Evolutionary conservation across 257 asterid genomes (phyloP).

Genomic region (Nicotiana sylvestris): DNA sequence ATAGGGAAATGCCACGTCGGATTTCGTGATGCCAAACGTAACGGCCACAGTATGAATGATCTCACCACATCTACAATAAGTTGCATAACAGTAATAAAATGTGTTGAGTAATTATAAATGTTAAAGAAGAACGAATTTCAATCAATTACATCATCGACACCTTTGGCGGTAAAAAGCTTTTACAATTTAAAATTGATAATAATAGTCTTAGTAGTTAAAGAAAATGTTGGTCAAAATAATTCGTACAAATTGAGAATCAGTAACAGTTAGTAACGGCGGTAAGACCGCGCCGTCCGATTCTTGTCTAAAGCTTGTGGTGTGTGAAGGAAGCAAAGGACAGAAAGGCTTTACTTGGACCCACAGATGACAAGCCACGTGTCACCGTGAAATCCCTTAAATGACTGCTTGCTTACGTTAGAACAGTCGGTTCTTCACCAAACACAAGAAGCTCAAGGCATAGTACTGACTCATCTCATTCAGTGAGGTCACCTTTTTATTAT

Average conservation of each 20-base stretch:
- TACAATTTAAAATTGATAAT: not conserved
- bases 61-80: slow-evolving; percentile 17
- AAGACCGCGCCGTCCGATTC: slow-evolving; percentile 61
- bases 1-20: not conserved
- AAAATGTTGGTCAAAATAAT: not conserved
- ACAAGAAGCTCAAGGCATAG: not conserved
- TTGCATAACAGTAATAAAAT: not conserved
- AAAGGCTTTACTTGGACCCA: slow-evolving; percentile 15
- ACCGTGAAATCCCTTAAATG: not conserved
- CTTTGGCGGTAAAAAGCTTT: too few relatives aligned
- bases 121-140: too few relatives aligned
- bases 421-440: slow-evolving; percentile 18
- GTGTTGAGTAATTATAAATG: not conserved
- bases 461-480: not conserved
- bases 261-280: slow-evolving; percentile 60
- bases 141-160: too few relatives aligned
- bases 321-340: slow-evolving; percentile 45
- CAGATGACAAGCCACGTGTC: slow-evolving; percentile 28
- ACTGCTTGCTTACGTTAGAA: slow-evolving; percentile 21
- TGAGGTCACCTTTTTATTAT: not conserved
- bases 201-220: too few relatives aligned
- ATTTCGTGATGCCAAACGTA: slow-evolving; percentile 30
- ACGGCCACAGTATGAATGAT: slow-evolving; percentile 40
- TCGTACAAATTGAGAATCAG: slow-evolving; percentile 12
- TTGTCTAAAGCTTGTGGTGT: slow-evolving; percentile 32